Percentiles rank a stretch among this genome's conserved stretches.
Evolutionary conservation across 331 rosid genomes (phyloP).

Genomic region (Quercus phellos): DNA sequence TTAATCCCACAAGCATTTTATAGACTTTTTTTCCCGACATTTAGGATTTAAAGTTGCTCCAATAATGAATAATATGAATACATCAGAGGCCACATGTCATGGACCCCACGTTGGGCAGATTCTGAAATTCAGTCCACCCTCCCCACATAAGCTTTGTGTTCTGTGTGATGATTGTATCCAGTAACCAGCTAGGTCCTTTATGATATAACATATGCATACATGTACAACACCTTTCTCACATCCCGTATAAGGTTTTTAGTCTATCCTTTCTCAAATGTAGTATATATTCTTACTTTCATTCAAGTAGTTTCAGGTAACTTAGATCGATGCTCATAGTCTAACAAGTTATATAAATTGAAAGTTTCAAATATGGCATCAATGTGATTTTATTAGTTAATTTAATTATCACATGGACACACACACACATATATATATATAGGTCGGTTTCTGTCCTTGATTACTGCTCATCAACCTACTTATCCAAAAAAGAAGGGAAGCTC

Average conservation of each 20-base stretch:
- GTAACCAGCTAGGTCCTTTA: no score
- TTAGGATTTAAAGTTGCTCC: slow-evolving; percentile 1
- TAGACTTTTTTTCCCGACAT: not conserved
- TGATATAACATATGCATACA: no score
- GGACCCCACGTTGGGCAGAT: not conserved
- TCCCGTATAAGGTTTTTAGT: no score
- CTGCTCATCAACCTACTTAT: not conserved
- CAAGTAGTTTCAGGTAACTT: no score
- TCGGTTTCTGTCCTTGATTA: not conserved
- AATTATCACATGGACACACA: not conserved
- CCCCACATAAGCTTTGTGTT: not conserved
- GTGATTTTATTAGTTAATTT: not conserved
- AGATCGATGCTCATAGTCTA: no score
- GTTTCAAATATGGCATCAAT: no score
- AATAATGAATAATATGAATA: not conserved
- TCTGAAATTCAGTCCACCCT: not conserved
- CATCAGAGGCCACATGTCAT: not conserved
- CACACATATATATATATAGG: no score
- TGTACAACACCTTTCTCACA: no score
- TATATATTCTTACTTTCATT: no score
- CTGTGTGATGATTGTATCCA: not conserved
- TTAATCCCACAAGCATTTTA: not conserved
- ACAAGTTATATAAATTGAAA: no score
- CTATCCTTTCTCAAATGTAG: no score
- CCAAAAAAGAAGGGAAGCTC: not conserved